These are phyloP conservation scores for Calonectria pseudoreteaudii DNA, from an alignment of 2,329 filamentous ascomycete species.

Conservation along the genomic window DNA sequence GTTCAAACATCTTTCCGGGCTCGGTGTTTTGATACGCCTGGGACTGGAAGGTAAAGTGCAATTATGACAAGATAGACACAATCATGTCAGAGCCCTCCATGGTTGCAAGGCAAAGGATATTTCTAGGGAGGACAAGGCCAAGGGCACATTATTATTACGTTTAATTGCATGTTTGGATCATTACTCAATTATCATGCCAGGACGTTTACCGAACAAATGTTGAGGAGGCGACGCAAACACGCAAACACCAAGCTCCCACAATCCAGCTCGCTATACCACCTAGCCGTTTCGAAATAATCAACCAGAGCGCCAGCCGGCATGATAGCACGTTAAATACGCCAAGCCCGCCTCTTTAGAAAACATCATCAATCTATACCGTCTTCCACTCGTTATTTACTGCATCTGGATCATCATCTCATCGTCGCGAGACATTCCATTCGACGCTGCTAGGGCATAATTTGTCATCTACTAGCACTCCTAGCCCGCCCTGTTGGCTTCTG, in stretches of 20 bases:
- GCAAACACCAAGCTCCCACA: conserved; percentile 36
- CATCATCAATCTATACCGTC: conserved; percentile 42
- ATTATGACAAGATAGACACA: background rate
- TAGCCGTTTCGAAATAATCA: conserved; percentile 43
- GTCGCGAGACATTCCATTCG: conserved; percentile 35
- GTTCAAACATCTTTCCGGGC: background rate
- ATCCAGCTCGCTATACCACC: conserved; percentile 31
- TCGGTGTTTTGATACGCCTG: background rate
- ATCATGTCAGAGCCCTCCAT: too few species aligned
- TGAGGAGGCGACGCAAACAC: conserved; percentile 16
- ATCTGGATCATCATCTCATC: conserved; percentile 36
- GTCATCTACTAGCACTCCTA: conserved; percentile 18
- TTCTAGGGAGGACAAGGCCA: background rate
- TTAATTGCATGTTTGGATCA: conserved; percentile 38
- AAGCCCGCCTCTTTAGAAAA: conserved; percentile 44
- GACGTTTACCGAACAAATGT: conserved; percentile 32
- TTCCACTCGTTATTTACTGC: conserved; percentile 44
- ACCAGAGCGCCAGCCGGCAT: conserved; percentile 48
- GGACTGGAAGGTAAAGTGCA: background rate
- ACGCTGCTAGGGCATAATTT: conserved; percentile 17
- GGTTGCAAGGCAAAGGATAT: background rate
- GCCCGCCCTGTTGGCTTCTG: conserved; percentile 24
- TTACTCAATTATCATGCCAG: conserved; percentile 47
- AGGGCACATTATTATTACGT: background rate
- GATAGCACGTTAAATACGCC: conserved; percentile 46